Base-by-base conservation (phyloP, 306 rosid species). In the Alnus glutinosa region DNA sequence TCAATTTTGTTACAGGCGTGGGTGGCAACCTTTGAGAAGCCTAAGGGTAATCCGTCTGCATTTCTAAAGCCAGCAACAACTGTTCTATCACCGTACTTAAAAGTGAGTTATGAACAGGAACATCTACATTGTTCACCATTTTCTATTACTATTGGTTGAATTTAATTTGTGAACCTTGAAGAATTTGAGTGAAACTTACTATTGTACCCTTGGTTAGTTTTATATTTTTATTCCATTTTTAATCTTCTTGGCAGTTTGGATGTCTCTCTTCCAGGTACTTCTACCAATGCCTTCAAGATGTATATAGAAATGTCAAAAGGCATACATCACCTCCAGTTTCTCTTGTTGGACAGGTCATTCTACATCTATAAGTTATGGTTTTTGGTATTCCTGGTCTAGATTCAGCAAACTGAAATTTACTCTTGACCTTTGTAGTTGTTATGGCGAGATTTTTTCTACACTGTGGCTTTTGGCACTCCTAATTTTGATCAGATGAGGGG, bases 371-470 rank as follows among this genome's bases (percentile, higher is more conserved):
- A 76, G 49, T 83, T 66, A 50, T 71, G 63, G 15, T 19, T 61
- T n/a, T 73, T 48, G 28, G 37, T 71, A 82, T 55, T 63, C 5
- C 47, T 55, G 76, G 37, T 50, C 71, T 62, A 34, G 28, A n/a
- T 44, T 77, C 23, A 69, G 75, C 80, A 85, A 82, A 77, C 77
- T 83, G 78, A 90, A 67, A 61, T 1, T 14, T 75, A 44, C 13
- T 84, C 58, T 74, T 78, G 44, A 46, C 54, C 49, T 66, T 3
- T 39, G 78, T 80, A 94, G 97, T 87, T 94, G 83, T 75, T 92
- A 70, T 94, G 98, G 98, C 88, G 97, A 80, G 98, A 94, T 46
- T 94, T 94, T 79, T 94, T 92, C 91, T 92, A 94, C 77, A 92
- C 97, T 0, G 95, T 76, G 69, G 98, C 97, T 81, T 91, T 89